Evolutionary conservation across 1,139 yeast genomes (phyloP), one percentile per base, ranked within the genome.

Genomic region (Pichia sp.): DNA sequence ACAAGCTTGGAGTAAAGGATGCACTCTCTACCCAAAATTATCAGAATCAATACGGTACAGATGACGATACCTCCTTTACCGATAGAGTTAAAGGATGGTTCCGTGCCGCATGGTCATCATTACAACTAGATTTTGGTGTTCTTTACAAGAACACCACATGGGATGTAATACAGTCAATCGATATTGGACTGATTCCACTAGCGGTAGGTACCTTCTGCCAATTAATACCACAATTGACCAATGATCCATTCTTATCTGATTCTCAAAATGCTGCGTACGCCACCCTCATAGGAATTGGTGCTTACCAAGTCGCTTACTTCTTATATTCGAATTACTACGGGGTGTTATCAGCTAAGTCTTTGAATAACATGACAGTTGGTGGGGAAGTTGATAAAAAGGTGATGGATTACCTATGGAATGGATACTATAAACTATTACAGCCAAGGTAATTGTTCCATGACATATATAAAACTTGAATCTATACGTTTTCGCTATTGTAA

Each of bases 11-110:
- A 5, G 6, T 17, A 3, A 16, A 16, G 2, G 42, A 39, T 33
- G 35, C 40, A 18, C 25, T 27, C 29, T 13, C n/a, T 4, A 37
- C 34, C 8, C 40, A 37, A 22, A 29, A 26, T 6, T 34, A 31
- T 24, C 28, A 27, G 22, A 37, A 37, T 20, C 18, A 26, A 14
- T n/a, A 20, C 12, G 19, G 19, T 17, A 12, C 23, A 5, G 36
- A 33, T 4, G 27, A 25, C 11, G 16, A 14, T 25, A n/a, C n/a
- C n/a, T n/a, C n/a, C n/a, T 8, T 7, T 4, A 14, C 16, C 16
- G 16, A 12, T 1, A 35, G 16, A 18, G 11, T 20, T n/a, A 26
- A 20, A 14, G 3, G 7, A 7, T 30, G 29, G 27, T 21, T 39
- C 3, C 20, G 20, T n/a, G 34, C 30, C 18, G 29, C 34, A 8